Percentiles rank a stretch among this genome's conserved stretches.
phyloP scores from a whole-genome alignment of 805 yeast genomes.

The Jamesozyma spencerorum region DNA sequence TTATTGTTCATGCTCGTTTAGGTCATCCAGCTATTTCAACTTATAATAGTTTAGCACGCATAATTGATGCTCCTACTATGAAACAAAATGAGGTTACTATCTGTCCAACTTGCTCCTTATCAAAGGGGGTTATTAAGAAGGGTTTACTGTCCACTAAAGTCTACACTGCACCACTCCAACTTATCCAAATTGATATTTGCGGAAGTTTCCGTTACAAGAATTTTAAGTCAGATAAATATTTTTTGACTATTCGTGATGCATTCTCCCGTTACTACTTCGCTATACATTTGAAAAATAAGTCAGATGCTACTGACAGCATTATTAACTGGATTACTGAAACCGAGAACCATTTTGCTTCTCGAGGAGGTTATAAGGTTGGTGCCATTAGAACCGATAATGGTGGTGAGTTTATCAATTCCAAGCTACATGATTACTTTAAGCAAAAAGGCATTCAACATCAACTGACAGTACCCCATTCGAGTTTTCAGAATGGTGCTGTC shows the following conservation, averaged over 20 bases:
- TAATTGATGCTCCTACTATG: background rate
- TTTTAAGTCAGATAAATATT: slow-evolving; percentile 1
- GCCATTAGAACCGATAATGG: slow-evolving; percentile 8
- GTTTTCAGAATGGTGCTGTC: too few relatives aligned
- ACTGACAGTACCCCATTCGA: too few relatives aligned
- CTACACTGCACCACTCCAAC: slow-evolving; percentile 4
- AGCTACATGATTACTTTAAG: background rate
- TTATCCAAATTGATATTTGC: slow-evolving; percentile 5
- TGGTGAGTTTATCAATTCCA: slow-evolving; percentile 5
- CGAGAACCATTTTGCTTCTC: slow-evolving; percentile 4
- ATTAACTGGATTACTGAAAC: slow-evolving; percentile 3
- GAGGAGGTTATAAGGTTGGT: slow-evolving; percentile 6
- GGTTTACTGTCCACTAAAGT: background rate
- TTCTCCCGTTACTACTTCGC: slow-evolving; percentile 6
- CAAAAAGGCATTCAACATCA: too few relatives aligned
- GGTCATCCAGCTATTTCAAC: background rate
- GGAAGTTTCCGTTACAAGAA: slow-evolving; percentile 2
- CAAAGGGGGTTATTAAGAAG: slow-evolving; percentile 9
- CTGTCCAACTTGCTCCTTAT: slow-evolving; percentile 2
- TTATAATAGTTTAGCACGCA: background rate
- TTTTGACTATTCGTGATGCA: slow-evolving; percentile 6
- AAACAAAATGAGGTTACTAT: background rate
- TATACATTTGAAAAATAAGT: slow-evolving; percentile 2
- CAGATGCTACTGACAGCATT: slow-evolving; percentile 3
- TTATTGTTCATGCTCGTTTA: slow-evolving; percentile 1